These are phyloP conservation scores for Microsporum audouinii DNA, from an alignment of 2,329 filamentous ascomycete species.

Conservation along the genomic window DNA sequence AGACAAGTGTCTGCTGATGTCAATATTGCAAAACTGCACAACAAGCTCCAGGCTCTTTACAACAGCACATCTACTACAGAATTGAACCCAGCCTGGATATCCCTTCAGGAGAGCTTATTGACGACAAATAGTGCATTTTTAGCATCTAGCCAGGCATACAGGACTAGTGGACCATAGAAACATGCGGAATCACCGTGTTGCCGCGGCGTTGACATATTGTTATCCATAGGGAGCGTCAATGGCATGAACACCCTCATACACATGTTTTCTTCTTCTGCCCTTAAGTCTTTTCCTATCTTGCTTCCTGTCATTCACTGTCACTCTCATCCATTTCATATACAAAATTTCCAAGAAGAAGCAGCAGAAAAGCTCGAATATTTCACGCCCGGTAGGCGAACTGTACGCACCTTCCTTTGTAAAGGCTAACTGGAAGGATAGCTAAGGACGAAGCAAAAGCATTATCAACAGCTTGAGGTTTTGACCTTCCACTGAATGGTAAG, in stretches of 20 bases:
- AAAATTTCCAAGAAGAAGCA: too few species aligned
- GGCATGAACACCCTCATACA: not conserved
- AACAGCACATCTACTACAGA: not conserved
- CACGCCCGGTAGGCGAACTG: not conserved
- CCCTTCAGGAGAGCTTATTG: constrained; percentile 19
- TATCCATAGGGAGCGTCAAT: not conserved
- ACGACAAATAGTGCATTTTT: not conserved
- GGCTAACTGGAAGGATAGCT: not conserved
- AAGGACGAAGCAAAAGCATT: not conserved
- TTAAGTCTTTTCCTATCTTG: not conserved
- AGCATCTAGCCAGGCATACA: not conserved
- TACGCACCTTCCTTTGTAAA: not conserved
- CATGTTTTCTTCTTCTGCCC: not conserved
- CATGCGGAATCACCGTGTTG: not conserved
- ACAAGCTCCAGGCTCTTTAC: constrained; percentile 20
- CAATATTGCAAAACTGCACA: constrained; percentile 13
- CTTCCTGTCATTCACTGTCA: not conserved
- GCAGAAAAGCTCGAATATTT: not conserved
- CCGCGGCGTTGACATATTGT: not conserved
- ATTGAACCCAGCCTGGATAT: constrained; percentile 7
- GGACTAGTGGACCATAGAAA: not conserved
- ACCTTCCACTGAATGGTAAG: not conserved
- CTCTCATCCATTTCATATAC: not conserved
- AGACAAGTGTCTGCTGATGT: constrained; percentile 14
- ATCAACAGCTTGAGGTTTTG: not conserved